Evolutionary conservation across 1,139 yeast species (phyloP).

Genomic region (Taiozyma sp.): DNA sequence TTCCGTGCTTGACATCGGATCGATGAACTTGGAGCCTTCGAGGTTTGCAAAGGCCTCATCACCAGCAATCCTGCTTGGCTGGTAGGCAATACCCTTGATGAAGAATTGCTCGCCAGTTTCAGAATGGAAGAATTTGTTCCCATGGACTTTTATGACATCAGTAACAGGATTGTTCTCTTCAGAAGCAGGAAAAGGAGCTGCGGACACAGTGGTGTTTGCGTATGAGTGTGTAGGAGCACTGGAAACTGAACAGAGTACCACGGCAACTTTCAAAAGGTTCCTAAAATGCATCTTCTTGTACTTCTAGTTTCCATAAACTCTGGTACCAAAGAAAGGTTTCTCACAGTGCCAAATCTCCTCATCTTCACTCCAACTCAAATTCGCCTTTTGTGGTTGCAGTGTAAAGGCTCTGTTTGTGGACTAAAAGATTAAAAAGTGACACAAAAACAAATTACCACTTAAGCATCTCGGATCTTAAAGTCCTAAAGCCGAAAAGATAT

Average conservation of each 20-base stretch:
- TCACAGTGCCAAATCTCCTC: background rate
- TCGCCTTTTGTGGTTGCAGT: background rate
- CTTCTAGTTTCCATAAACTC: background rate
- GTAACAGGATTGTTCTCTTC: background rate
- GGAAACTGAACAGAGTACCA: background rate
- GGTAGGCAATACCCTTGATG: slow-evolving; percentile 56
- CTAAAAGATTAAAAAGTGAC: background rate
- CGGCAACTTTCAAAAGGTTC: background rate
- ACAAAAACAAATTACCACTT: background rate
- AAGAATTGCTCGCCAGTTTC: slow-evolving; percentile 44
- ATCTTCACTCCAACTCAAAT: background rate
- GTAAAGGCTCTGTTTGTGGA: background rate
- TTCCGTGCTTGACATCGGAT: slow-evolving; percentile 43
- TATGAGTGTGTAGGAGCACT: background rate
- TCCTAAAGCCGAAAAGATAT: background rate
- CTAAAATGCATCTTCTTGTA: background rate
- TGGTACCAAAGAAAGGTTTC: background rate
- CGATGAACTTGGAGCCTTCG: slow-evolving; percentile 38
- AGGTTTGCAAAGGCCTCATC: slow-evolving; percentile 25
- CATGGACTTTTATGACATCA: slow-evolving; percentile 34
- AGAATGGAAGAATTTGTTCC: slow-evolving; percentile 42
- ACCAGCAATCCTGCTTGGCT: slow-evolving; percentile 35
- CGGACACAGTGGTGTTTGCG: background rate
- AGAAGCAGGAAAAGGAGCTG: background rate
- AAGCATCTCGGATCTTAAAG: background rate